A percentile compares a stretch with the other conserved stretches of the same genome.
These are phyloP conservation scores for Setomelanomma holmii DNA, from an alignment of 2,329 filamentous ascomycete genomes.

Conservation along the genomic window DNA sequence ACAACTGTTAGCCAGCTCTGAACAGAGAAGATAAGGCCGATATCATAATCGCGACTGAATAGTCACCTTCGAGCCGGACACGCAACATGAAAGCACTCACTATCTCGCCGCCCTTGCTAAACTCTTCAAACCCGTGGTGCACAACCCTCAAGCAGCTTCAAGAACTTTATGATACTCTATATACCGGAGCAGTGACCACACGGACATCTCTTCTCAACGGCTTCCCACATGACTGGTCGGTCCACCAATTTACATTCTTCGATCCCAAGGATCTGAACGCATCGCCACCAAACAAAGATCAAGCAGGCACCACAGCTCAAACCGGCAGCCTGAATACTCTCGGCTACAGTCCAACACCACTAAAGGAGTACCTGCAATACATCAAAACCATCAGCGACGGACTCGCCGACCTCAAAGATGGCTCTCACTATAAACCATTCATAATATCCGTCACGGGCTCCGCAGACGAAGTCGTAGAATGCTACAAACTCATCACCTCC, in stretches of 20 bases:
- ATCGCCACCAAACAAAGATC: constrained; percentile 24
- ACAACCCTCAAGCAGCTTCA: constrained; percentile 68
- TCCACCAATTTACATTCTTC: constrained; percentile 74
- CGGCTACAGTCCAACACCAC: constrained; percentile 72
- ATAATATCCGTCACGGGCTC: constrained; percentile 75
- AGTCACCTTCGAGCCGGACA: too few relatives aligned
- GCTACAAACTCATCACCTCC: constrained; percentile 60
- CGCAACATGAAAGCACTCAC: constrained; percentile 47
- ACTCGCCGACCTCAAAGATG: constrained; percentile 10
- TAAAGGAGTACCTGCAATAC: constrained; percentile 66
- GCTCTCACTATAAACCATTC: constrained; percentile 60
- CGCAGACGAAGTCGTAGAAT: constrained; percentile 62
- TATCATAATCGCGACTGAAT: too few relatives aligned
- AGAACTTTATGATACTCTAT: constrained; percentile 65
- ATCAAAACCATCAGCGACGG: constrained; percentile 57
- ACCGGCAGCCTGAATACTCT: constrained; percentile 67
- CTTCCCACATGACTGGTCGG: constrained; percentile 66
- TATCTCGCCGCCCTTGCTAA: constrained; percentile 72
- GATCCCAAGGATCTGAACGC: constrained; percentile 51
- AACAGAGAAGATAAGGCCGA: too few relatives aligned
- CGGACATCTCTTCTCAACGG: constrained; percentile 71
- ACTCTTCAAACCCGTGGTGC: constrained; percentile 79
- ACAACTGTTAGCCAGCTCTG: too few relatives aligned
- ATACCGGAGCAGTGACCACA: constrained; percentile 77
- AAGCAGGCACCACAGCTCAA: constrained; percentile 29